Evolutionary conservation across 1,139 yeast genomes (phyloP), one percentile per base, ranked within the genome.

Genomic region (Yamadazyma mexicana): DNA sequence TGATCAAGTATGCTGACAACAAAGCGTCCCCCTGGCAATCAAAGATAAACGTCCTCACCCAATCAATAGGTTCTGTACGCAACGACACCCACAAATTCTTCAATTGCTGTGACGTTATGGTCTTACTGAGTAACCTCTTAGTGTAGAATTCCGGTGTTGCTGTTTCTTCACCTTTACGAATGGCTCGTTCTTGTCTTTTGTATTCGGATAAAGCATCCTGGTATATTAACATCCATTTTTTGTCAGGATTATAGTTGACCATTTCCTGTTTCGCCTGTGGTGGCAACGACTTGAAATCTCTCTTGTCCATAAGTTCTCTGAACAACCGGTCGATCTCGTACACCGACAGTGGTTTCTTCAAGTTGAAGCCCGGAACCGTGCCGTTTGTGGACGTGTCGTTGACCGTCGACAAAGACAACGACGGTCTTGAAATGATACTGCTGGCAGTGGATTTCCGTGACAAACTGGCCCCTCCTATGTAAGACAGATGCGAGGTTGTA

Each of bases 1-100:
- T 68, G 20, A 58, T 54, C 37, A 72, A 56, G 49, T 66, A 71
- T 4, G 72, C 62, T 9, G 73, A 64, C 41, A 92, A 73, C 1
- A 95, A 91, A 2, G 88, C 80, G 45, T 88, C 96, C 34, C 98
- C 98, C 60, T 92, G 97, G 42, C 81, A 78, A 43, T 81, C 85
- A 41, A 88, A 74, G 46, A 72, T 66, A 46, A 92, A 92, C 26
- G 73, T 77, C 42, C 83, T 75, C 1, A 91, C 96, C 98, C 98
- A 92, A 44, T 77, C 83, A 31, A 92, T 76, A 31, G 95, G 95
- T 58, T 91, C 97, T 0, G 98, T 88, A 47, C 98, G 77, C 35
- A 92, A 68, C 33, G 95, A 87, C 4, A 92, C 96, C 86, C 95
- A 88, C 41, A 92, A 72, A 51, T 87, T 87, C 34, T 86, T 87